phyloP scores from a whole-genome alignment of 306 rosid genomes.

The Trifolium subterraneum region DNA sequence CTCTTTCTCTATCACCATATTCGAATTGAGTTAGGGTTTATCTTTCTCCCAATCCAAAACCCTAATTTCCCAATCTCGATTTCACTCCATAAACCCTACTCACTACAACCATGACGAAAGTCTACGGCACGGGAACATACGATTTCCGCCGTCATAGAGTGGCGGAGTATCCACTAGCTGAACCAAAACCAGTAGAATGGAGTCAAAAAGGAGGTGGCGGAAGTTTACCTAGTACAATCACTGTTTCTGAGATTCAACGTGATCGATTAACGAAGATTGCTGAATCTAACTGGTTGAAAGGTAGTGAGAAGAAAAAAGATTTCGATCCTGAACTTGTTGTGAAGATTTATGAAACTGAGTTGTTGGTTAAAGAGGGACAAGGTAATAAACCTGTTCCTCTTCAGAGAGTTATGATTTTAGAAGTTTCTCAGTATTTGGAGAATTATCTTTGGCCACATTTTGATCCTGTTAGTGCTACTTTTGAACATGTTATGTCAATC shows the following conservation, averaged over 20 bases:
- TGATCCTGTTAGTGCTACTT: constrained; percentile 66
- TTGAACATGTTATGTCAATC: constrained; percentile 95
- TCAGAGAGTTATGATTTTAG: constrained; percentile 93
- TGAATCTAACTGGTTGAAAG: constrained; percentile 69
- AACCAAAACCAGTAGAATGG: constrained; percentile 53
- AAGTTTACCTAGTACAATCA: constrained; percentile 63
- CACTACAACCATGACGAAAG: constrained; percentile 68
- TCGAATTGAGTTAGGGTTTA: constrained; percentile 21
- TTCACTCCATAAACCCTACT: not conserved
- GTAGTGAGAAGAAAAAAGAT: constrained; percentile 53
- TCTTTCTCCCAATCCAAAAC: not conserved
- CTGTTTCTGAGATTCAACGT: constrained; percentile 85
- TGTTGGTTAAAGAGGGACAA: constrained; percentile 68
- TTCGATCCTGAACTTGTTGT: constrained; percentile 72
- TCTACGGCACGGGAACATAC: constrained; percentile 80
- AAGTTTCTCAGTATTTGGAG: constrained; percentile 95
- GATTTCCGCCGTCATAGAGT: constrained; percentile 95
- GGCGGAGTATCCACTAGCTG: constrained; percentile 86
- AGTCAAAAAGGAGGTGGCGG: constrained; percentile 51
- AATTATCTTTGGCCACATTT: constrained; percentile 89
- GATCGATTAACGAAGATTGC: constrained; percentile 93
- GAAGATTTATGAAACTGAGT: constrained; percentile 77
- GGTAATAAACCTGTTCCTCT: constrained; percentile 81
- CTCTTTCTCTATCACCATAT: not conserved
- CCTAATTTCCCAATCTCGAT: constrained; percentile 15